Evolutionary conservation across 306 rosid genomes (phyloP), one percentile per base, ranked within the genome.

Genomic region (Cicer cuneatum): DNA sequence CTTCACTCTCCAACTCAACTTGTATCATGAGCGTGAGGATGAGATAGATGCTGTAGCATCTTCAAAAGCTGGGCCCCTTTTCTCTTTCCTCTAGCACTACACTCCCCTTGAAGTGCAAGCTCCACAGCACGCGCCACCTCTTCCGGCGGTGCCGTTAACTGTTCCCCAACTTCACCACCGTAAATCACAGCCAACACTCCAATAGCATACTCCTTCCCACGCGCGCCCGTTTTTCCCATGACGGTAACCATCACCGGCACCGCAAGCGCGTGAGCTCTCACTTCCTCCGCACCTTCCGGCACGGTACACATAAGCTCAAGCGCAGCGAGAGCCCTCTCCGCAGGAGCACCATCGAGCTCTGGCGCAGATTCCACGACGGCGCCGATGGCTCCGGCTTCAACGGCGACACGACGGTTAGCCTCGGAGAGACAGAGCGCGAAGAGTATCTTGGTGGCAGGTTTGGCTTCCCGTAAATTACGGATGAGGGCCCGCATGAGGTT

Each of bases 91-190:
- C 97, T 80, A 0, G 82, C 88, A 76, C 91, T 91, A 53, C 98
- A 89, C 49, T 88, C 94, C 1, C 92, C 96, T 64, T 87, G 86
- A 59, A 94, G 83, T 0, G 97, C 97, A 8, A 94, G 81, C 35
- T 80, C 92, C 43, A 94, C 96, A 1, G 96, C 98, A 83, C 97
- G 94, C 83, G 93, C 98, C 93, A 94, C 96, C 80, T 90, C 97
- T 61, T 91, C 97, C 0, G 97, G 86, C 10, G 98, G 97, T 1
- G 97, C 92, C 8, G 77, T 74, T 5, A 8, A 66, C 9, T 74
- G 85, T 7, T 76, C 82, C 18, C 41, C 73, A 4, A 7, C 45
- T 6, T 6, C 79, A 7, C 81, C 85, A 0, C 85, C 84, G 53
- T 86, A 93, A 1, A 93, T 78, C 33, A 91, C 97, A 2, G 89